Base-by-base conservation (phyloP, 441 rosid species). In the Macaranga tanarius region DNA sequence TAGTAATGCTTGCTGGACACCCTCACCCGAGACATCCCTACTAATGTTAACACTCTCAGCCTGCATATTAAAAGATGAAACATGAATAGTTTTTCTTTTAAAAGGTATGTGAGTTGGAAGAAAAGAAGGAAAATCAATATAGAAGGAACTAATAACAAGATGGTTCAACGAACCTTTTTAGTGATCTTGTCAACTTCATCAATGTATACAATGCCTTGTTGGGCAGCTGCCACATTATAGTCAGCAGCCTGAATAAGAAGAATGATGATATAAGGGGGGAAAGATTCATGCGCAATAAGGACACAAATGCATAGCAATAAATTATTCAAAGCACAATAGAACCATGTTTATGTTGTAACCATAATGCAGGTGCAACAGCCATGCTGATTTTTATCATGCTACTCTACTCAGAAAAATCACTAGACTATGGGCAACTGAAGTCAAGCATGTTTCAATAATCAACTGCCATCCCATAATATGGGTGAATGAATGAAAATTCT, bases 121-220 rank as follows among this genome's bases (percentile, higher is more conserved):
- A 13, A 72, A 45, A 48, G 60, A 51, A 19, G 55, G 17, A 31
- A 1, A 47, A 44, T 15, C 17, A 59, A 19, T 13, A 48, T 11
- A n/a, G 52, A 47, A 69, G 3, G 28, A 6, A 22, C 5, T 38
- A 11, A 28, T 45, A 20, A 20, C 54, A 58, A 34, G 57, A 73
- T 2, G 23, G 62, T 19, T 16, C 10, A 19, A 42, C 16, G 7
- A 72, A 90, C 98, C 96, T 96, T 96, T 84, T 93, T 96, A 66
- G 99, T 93, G 71, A 96, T 96, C 84, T 96, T 96, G 84, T 96
- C 99, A 25, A 96, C 97, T 90, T 96, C 98, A 77, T 96, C 99
- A 58, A 96, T 90, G 83, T 96, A 96, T 67, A 96, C 90, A 78
- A 96, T 96, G 78, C 99, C 99, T 82, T 96, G 99, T 80, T 96